Base-by-base conservation (phyloP, 352 stramenopile species). In the Globisporangium perplexum region DNA sequence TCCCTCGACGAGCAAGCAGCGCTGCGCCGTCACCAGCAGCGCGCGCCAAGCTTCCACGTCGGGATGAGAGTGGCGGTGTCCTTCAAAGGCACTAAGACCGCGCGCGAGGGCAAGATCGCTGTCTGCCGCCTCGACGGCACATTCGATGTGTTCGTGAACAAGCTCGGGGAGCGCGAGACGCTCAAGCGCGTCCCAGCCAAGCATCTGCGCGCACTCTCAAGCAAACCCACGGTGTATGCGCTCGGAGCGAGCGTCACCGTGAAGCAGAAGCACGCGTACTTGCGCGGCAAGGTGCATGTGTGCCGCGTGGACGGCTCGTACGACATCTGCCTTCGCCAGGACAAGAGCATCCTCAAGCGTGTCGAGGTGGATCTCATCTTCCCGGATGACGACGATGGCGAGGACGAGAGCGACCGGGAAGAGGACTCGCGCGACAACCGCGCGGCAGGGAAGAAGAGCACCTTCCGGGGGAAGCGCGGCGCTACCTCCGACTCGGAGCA, bases 61-160 rank as follows among this genome's bases (percentile, higher is more conserved):
- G 76, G 77, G 7, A 55, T 62, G 20, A 53, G 18, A 7, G 76
- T 88, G 3, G 56, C 55, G 1, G 56, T 90, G 15, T 52, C 68
- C 0, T 59, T 84, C 41, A 83, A 83, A 49, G 66, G 67, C 33
- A 86, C 78, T 4, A 83, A 78, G 41, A 61, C 64, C n/a, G 65
- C 63, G 2, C 68, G 74, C 1, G 57, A 65, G 18, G 82, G 71
- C 1, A 77, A 72, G 44, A 80, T 93, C 20, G 30, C 75, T 26
- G 54, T 57, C 26, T 87, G 74, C 26, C 69, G 75, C 8, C 74
- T 69, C 1, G 68, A 93, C 44, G 68, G 71, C 52, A 89, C 71
- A 10, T 88, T 77, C 23, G 77, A 90, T 58, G 58, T 93, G 26
- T 53, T 79, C 15, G 55, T 81, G 7, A 64, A 84, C 46, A 66